Conservation (phyloP, 2,329 filamentous ascomycete genomes). For the Neonectria neomacrospora region DNA sequence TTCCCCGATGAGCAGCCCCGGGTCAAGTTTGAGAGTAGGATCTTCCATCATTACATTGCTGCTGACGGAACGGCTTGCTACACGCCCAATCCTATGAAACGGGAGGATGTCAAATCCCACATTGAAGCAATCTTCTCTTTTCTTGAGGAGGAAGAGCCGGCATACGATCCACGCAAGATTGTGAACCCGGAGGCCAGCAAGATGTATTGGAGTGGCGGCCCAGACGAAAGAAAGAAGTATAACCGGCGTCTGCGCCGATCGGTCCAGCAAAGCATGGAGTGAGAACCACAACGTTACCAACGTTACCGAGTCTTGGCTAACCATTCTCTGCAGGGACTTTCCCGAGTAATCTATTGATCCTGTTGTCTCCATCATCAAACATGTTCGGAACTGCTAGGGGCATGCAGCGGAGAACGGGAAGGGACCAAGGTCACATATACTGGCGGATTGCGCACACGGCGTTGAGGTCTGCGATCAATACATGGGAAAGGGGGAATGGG, state of each 20-base stretch:
- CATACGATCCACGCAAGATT: conserved; percentile 89
- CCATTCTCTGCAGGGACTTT: conserved; percentile 44
- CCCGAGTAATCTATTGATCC: conserved; percentile 40
- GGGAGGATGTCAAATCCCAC: conserved; percentile 83
- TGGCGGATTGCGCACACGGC: conserved; percentile 32
- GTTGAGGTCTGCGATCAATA: conserved; percentile 32
- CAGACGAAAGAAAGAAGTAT: conserved; percentile 84
- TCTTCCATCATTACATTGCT: conserved; percentile 91
- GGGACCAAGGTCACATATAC: conserved; percentile 13
- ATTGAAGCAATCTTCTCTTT: conserved; percentile 84
- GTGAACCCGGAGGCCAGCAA: conserved; percentile 88
- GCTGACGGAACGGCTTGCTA: conserved; percentile 87
- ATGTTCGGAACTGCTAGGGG: conserved; percentile 28
- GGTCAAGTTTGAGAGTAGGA: conserved; percentile 79
- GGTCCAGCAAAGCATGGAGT: conserved; percentile 76
- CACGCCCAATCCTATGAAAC: conserved; percentile 66
- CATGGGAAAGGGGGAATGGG: conserved; percentile 17
- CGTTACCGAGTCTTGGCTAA: conserved; percentile 15
- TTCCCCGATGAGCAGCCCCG: conserved; percentile 92
- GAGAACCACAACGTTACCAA: conserved; percentile 37
- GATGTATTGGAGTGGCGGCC: conserved; percentile 82
- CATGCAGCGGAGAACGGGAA: conserved; percentile 33
- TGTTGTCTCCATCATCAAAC: conserved; percentile 10
- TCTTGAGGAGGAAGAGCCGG: conserved; percentile 87
- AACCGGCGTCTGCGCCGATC: conserved; percentile 82